phyloP scores from a whole-genome alignment of 192 early-diverging fungal genomes.

The Linnemannia schmuckeri region DNA sequence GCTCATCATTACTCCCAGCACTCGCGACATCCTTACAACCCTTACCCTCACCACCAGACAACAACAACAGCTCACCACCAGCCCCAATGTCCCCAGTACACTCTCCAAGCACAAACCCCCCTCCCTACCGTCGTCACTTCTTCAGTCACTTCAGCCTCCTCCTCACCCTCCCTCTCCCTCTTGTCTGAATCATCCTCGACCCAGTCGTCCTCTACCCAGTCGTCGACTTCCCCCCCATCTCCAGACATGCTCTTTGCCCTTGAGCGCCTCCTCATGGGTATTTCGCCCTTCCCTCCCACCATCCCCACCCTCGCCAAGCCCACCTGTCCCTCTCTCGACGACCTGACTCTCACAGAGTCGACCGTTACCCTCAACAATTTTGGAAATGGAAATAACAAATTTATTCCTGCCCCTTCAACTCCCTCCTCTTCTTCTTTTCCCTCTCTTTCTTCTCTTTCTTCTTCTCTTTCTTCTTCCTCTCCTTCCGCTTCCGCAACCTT shows the following conservation, averaged over 20 bases:
- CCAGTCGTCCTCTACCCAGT: background rate
- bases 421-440: background rate
- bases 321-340: constrained; percentile 37
- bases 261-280: constrained; percentile 44
- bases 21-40: constrained; percentile 41
- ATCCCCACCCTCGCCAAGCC: constrained; percentile 46
- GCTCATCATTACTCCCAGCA: constrained; percentile 13
- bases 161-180: constrained; percentile 7
- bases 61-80: background rate
- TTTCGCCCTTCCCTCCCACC: constrained; percentile 51
- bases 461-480: constrained; percentile 7
- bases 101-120: constrained; percentile 9
- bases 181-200: background rate
- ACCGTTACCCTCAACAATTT: constrained; percentile 6
- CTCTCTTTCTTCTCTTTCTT: constrained; percentile 6
- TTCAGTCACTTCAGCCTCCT: background rate
- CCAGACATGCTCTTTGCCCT: constrained; percentile 40
- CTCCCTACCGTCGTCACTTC: background rate
- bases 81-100: constrained; percentile 35
- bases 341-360: constrained; percentile 8
- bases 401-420: background rate
- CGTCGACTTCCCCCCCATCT: background rate
- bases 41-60: constrained; percentile 24
- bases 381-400: background rate
- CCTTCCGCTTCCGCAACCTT: constrained; percentile 1